Evolutionary conservation across 2,329 filamentous ascomycete genomes (phyloP), one percentile per base, ranked within the genome.

Genomic region (Penicillium sp.): DNA sequence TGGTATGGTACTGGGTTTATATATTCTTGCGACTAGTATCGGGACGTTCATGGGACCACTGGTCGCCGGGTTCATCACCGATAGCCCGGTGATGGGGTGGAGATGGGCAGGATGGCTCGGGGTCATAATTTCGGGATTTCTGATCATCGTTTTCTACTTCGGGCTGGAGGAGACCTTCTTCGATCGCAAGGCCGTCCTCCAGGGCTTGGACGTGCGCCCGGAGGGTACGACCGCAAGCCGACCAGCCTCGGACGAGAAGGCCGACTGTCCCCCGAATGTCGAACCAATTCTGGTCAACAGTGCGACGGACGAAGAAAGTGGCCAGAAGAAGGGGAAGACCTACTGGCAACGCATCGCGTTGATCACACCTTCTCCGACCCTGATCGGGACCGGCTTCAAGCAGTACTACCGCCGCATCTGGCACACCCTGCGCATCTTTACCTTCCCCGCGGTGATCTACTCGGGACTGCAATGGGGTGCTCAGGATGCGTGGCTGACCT

Each of bases 401-500:
- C 83, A 86, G 64, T 86, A 85, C 61, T 68, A 78, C 27, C 67
- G 73, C 42, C 82, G 83, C 2, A 73, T 86, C 2, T 81, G 80
- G 62, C 80, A 85, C 62, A 85, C 81, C 0, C 71, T 85, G 50
- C 79, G 82, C n/a, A 74, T 85, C 43, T 85, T 85, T 65, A 77
- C 78, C 1, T 85, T 85, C 58, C 83, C 83, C 0, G 83, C 83
- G 1, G 82, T 85, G 10, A 77, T 83, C 60, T 85, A 81, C 59
- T 81, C 82, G 3, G 83, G 83, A 9, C 68, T 85, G 25, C 83
- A 85, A 64, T 86, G 83, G 83, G 83, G 83, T 4, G 76, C 81
- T 29, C 84, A 86, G 67, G 83, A 85, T 61, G 82, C 83, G n/a
- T 85, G 83, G 71, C 71, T 86, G 23, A 82, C 81, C 1, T 85